A percentile compares a stretch with the other conserved stretches of the same genome.
These are phyloP conservation scores for Naganishia vaughanmartiniae DNA, from an alignment of 768 basidiomycete genomes.

Conservation along the genomic window DNA sequence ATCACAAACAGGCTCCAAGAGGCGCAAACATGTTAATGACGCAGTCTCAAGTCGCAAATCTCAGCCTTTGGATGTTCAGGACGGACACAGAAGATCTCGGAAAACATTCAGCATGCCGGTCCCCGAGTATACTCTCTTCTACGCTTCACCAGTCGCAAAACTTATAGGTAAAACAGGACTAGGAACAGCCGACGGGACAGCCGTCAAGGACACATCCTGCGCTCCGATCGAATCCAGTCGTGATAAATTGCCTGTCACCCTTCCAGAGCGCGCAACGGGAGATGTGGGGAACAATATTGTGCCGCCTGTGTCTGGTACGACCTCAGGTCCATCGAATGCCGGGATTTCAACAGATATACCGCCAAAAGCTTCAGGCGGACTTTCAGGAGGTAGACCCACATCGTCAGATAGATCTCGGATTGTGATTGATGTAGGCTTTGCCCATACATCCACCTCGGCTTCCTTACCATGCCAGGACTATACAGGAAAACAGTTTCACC, in stretches of 20 bases:
- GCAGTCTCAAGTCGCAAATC: not conserved
- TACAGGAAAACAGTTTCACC: not conserved
- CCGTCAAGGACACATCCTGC: not conserved
- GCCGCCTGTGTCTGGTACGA: not conserved
- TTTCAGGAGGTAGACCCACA: no score
- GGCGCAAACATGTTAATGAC: not conserved
- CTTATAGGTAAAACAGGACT: not conserved
- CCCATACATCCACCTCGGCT: not conserved
- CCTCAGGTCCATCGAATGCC: not conserved
- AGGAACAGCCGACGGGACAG: not conserved
- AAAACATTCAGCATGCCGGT: slow-evolving; percentile 12
- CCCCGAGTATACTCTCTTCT: slow-evolving; percentile 1
- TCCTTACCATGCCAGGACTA: not conserved
- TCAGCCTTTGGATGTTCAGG: not conserved
- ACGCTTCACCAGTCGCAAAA: not conserved
- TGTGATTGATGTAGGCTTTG: not conserved
- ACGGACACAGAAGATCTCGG: not conserved
- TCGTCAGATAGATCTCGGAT: not conserved
- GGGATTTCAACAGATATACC: not conserved
- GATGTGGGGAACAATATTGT: not conserved
- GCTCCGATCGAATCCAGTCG: not conserved
- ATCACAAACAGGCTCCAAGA: not conserved
- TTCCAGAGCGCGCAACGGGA: not conserved
- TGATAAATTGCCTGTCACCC: not conserved
- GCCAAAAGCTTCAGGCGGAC: not conserved